phyloP scores from a whole-genome alignment of 257 asterid genomes.

The Nicotiana knightiana region DNA sequence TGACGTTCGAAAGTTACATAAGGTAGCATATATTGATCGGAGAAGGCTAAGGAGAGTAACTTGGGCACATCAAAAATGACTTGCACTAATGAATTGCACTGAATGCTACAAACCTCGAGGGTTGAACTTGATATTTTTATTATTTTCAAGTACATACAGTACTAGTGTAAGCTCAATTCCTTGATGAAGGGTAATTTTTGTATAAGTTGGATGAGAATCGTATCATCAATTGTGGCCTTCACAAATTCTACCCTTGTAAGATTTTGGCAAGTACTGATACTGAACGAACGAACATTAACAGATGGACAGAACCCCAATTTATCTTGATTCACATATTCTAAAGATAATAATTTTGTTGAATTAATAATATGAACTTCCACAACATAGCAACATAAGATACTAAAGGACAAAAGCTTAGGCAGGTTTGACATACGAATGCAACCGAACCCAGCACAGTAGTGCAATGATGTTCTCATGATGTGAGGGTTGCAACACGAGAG shows the following conservation, averaged over 20 bases:
- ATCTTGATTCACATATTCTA: too few relatives aligned
- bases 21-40: not conserved
- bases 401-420: too few relatives aligned
- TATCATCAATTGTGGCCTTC: not conserved
- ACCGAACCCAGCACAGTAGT: too few relatives aligned
- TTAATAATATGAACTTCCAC: too few relatives aligned
- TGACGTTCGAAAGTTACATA: not conserved
- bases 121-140: not conserved
- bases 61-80: not conserved
- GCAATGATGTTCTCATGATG: not conserved
- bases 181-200: not conserved
- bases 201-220: not conserved
- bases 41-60: not conserved
- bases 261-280: not conserved
- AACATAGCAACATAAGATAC: too few relatives aligned
- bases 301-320: too few relatives aligned
- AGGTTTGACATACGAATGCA: too few relatives aligned
- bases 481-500: not conserved
- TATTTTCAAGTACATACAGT: not conserved
- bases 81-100: not conserved
- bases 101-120: not conserved
- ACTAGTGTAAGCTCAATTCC: not conserved
- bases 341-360: too few relatives aligned
- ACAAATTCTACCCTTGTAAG: not conserved
- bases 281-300: too few relatives aligned